Evolutionary conservation across 257 asterid genomes (phyloP).

Genomic region (Anisodus tanguticus): DNA sequence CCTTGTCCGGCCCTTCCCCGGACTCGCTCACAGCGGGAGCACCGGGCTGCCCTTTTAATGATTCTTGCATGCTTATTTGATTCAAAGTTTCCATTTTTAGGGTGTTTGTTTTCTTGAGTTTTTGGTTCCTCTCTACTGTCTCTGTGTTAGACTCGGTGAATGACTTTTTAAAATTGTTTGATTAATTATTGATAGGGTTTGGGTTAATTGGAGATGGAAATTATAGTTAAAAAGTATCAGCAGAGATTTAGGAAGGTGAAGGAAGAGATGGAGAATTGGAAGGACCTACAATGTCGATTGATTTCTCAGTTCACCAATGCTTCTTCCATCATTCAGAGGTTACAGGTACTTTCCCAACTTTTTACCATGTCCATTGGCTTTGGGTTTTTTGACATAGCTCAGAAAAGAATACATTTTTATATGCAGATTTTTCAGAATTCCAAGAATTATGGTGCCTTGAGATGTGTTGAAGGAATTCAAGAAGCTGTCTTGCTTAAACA

Average conservation of each 20-base stretch:
- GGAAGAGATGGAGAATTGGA: constrained; percentile 74
- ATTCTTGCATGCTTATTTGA: too few species aligned
- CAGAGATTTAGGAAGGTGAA: constrained; percentile 64
- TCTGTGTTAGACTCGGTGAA: background rate
- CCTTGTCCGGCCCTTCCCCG: too few species aligned
- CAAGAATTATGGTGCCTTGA: constrained; percentile 60
- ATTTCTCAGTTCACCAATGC: constrained; percentile 65
- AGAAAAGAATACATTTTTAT: background rate
- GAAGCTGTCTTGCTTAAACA: constrained; percentile 65
- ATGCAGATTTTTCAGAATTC: constrained; percentile 56
- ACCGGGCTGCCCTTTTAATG: too few species aligned
- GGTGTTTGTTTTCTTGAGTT: too few species aligned
- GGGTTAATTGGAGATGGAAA: constrained; percentile 52
- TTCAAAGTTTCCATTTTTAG: too few species aligned
- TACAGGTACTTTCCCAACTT: constrained; percentile 53
- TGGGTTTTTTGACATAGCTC: background rate
- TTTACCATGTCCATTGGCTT: background rate
- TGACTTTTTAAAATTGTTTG: background rate
- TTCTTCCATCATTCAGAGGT: constrained; percentile 70
- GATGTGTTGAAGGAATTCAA: constrained; percentile 61
- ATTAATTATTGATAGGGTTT: background rate
- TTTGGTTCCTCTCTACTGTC: background rate
- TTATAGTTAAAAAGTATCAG: constrained; percentile 63
- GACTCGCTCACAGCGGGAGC: too few species aligned
- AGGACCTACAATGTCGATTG: constrained; percentile 65